These are phyloP conservation scores for Populus simonii DNA, from an alignment of 345 rosid genomes.

Conservation along the genomic window DNA sequence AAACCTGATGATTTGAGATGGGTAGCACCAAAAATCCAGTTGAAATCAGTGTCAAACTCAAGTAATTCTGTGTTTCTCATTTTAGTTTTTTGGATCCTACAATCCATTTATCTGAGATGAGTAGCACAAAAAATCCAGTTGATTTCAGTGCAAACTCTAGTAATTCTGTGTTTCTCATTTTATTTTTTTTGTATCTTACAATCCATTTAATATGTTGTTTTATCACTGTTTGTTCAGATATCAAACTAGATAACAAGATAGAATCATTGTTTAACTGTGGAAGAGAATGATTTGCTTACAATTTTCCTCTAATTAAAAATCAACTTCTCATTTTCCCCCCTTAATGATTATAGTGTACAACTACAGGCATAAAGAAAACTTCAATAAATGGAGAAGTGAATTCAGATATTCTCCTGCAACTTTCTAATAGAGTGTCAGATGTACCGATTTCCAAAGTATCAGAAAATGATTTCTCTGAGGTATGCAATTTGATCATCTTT, in stretches of 20 bases:
- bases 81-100: background rate
- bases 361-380: conserved; percentile 41
- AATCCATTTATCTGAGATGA: too few species aligned
- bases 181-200: too few species aligned
- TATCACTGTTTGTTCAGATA: background rate
- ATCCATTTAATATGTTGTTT: too few species aligned
- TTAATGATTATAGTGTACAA: background rate
- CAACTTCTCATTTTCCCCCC: background rate
- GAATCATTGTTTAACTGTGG: too few species aligned
- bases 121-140: too few species aligned
- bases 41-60: background rate
- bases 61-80: background rate
- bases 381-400: conserved; percentile 13
- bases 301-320: background rate
- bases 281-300: background rate
- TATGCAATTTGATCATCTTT: conserved; percentile 2
- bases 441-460: conserved; percentile 37
- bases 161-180: too few species aligned
- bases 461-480: conserved; percentile 50
- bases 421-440: conserved; percentile 32
- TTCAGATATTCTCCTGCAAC: conserved; percentile 35
- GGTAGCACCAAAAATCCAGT: too few species aligned
- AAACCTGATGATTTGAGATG: too few species aligned
- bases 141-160: too few species aligned
- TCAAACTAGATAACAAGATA: background rate